Evolutionary conservation across 176 grass and related monocot genomes (phyloP).

Genomic region (Pontederia paniculata): DNA sequence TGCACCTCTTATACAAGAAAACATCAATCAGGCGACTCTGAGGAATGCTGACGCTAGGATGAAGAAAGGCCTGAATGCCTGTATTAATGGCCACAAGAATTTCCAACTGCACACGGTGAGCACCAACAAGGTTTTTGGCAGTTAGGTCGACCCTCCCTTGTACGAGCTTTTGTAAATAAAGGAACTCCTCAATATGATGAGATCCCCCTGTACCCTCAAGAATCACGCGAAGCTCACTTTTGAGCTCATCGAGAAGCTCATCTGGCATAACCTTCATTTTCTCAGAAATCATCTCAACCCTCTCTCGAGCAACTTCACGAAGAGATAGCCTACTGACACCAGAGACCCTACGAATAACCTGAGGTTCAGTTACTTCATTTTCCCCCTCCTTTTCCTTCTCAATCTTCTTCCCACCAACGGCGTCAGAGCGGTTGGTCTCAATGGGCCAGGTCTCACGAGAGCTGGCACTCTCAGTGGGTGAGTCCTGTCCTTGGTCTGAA

Average conservation of each 20-base stretch:
- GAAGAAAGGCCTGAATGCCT: conserved; percentile 67
- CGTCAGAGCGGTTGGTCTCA: conserved; percentile 38
- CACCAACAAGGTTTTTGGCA: conserved; percentile 26
- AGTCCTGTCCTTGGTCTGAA: conserved; percentile 55
- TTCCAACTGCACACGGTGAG: conserved; percentile 65
- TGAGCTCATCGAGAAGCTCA: conserved; percentile 46
- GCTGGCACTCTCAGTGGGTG: conserved; percentile 62
- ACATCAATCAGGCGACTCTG: conserved; percentile 43
- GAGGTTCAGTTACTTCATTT: conserved; percentile 17
- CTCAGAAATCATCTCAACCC: conserved; percentile 38
- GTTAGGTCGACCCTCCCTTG: conserved; percentile 54
- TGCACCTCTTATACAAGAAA: conserved; percentile 71
- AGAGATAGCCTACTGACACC: conserved; percentile 29
- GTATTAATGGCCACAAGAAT: conserved; percentile 76
- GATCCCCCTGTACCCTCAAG: conserved; percentile 47
- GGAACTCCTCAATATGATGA: conserved; percentile 51
- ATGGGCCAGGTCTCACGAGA: conserved; percentile 48
- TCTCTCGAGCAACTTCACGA: conserved; percentile 53
- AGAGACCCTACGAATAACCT: conserved; percentile 28
- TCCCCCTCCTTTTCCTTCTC: conserved; percentile 47
- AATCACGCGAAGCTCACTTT: conserved; percentile 45
- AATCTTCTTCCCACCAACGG: conserved; percentile 15
- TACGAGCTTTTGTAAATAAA: conserved; percentile 63
- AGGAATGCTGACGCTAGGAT: conserved; percentile 49
- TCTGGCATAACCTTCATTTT: conserved; percentile 63